A percentile compares a stretch with the other conserved stretches of the same genome.
Evolutionary conservation across 2,329 filamentous ascomycete genomes (phyloP).

Genomic region (Arthrinium phaeospermum): DNA sequence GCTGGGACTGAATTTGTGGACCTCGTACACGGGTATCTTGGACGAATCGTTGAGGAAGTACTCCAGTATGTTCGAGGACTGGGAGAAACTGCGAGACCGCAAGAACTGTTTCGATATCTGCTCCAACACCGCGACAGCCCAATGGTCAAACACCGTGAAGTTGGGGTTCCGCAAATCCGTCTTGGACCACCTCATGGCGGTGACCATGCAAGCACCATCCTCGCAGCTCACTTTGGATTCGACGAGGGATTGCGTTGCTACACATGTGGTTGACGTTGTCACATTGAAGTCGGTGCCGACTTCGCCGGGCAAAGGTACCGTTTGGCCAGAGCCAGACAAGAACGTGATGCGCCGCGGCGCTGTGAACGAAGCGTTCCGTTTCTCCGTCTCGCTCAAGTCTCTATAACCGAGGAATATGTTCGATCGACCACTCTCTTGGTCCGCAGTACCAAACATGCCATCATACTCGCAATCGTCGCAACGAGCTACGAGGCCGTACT

Average conservation of each 20-base stretch:
- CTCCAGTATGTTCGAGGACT: not conserved
- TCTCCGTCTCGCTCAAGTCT: conserved; percentile 3
- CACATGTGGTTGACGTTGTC: not conserved
- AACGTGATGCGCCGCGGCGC: not conserved
- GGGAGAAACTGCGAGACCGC: not conserved
- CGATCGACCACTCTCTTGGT: not conserved
- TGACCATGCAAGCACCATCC: not conserved
- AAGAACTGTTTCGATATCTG: not conserved
- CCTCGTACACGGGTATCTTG: not conserved
- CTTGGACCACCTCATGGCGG: not conserved
- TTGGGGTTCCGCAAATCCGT: not conserved
- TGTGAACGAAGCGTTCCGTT: not conserved
- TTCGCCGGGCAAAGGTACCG: not conserved
- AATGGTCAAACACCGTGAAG: not conserved
- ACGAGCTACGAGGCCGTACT: not conserved
- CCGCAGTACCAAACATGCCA: not conserved
- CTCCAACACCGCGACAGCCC: not conserved
- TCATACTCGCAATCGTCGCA: not conserved
- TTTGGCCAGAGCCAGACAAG: not conserved
- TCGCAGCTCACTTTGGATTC: not conserved
- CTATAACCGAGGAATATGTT: not conserved
- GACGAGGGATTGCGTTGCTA: not conserved
- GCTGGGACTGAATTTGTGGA: not conserved
- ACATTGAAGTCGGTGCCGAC: not conserved
- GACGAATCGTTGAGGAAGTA: not conserved